phyloP scores from a whole-genome alignment of 306 rosid species.

The Arachis stenosperma region DNA sequence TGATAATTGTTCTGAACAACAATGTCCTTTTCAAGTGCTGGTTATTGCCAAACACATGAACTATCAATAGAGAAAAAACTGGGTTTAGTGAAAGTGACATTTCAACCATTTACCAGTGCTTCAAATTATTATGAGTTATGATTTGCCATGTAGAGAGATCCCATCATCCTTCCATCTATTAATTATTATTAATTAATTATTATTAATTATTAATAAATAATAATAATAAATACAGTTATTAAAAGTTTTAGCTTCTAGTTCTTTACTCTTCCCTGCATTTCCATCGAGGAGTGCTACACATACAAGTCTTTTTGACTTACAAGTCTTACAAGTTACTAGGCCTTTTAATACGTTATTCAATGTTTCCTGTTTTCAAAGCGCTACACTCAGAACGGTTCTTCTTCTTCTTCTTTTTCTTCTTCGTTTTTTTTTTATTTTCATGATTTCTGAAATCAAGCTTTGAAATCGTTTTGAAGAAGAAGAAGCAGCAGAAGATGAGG shows the following conservation, averaged over 20 bases:
- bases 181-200: not conserved
- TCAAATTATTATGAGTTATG: slow-evolving; percentile 23
- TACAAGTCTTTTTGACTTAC: no score
- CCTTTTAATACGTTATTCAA: no score
- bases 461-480: no score
- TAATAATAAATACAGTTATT: no score
- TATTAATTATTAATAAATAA: not conserved
- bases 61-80: slow-evolving; percentile 13
- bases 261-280: slow-evolving; percentile 1
- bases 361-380: no score
- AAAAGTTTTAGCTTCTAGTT: slow-evolving; percentile 7
- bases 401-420: no score
- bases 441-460: no score
- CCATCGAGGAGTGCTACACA: no score
- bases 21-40: not conserved
- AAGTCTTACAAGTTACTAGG: no score
- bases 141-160: not conserved
- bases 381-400: no score
- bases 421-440: no score
- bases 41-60: slow-evolving; percentile 29
- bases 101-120: slow-evolving; percentile 24
- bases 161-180: slow-evolving; percentile 24
- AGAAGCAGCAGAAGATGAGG: no score
- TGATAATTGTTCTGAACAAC: slow-evolving; percentile 16
- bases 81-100: slow-evolving; percentile 27